A percentile compares a stretch with the other conserved stretches of the same genome.
These are phyloP conservation scores for Phytophthora fragariaefolia DNA, from an alignment of 352 stramenopile species.

Conservation along the genomic window DNA sequence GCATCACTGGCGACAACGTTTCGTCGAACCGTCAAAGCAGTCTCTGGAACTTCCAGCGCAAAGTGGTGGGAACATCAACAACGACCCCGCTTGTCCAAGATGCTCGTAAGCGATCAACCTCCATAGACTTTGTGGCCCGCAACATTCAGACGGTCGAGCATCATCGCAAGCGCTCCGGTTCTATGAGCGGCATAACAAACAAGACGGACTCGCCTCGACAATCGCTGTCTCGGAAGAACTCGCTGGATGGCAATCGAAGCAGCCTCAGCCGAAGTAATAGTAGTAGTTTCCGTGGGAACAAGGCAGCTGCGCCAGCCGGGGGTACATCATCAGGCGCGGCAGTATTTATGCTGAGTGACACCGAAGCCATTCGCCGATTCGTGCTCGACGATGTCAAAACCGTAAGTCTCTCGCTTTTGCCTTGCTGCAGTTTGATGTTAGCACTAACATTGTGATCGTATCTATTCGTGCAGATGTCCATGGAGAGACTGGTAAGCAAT, in stretches of 20 bases:
- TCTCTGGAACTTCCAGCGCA: conserved; percentile 35
- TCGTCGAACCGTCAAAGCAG: conserved; percentile 12
- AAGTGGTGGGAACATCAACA: conserved; percentile 15
- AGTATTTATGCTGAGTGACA: conserved; percentile 62
- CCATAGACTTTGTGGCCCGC: conserved; percentile 49
- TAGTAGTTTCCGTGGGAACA: conserved; percentile 30
- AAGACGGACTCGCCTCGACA: conserved; percentile 37
- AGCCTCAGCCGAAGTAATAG: conserved; percentile 32
- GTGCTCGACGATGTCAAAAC: conserved; percentile 74
- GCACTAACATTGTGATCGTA: conserved; percentile 15
- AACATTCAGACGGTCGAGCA: conserved; percentile 49
- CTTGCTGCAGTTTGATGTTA: background rate
- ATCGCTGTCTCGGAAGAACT: conserved; percentile 42
- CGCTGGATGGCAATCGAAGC: conserved; percentile 32
- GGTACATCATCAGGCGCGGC: conserved; percentile 16
- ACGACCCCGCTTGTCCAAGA: conserved; percentile 17
- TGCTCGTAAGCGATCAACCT: conserved; percentile 35
- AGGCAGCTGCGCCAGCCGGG: conserved; percentile 20
- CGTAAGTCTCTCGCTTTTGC: conserved; percentile 31
- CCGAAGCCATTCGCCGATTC: conserved; percentile 67
- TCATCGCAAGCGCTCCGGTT: conserved; percentile 43
- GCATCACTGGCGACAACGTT: conserved; percentile 32
- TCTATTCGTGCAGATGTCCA: conserved; percentile 63
- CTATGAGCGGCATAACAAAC: conserved; percentile 25
- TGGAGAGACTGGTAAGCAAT: conserved; percentile 79